Base-by-base conservation (phyloP, 495 filamentous ascomycete species). In the Aspergillus sclerotiicarbonarius region DNA sequence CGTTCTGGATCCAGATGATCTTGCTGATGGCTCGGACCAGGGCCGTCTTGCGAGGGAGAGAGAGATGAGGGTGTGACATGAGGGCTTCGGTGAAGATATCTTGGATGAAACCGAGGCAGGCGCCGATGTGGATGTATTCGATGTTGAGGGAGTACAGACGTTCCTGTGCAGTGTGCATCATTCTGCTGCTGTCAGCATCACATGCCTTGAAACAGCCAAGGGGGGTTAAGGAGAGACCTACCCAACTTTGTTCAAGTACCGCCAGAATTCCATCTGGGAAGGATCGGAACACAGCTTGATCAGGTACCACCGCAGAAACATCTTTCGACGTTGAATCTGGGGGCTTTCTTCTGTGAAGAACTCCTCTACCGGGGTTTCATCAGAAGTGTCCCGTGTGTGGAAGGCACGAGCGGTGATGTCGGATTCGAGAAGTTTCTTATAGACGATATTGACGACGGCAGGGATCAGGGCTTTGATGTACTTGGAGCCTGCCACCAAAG, bases 231-330 rank as follows among this genome's bases (percentile, higher is more conserved):
- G 37, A 6, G 30, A 55, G 19, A 70, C 74, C 56, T 61, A 77
- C 77, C 88, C 88, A 29, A 91, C 88, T 71, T 90, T 91, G 69
- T 90, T 84, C 35, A 90, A 70, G 67, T 90, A 91, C 58, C 88
- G 80, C 87, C 87, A 91, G 64, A 89, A 90, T 53, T 88, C 86
- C 77, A 87, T 84, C 60, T 81, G 82, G 37, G 81, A 83, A 0
- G 87, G 87, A 62, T 90, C 87, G 12, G 82, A 84, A 66, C 87
- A 88, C 10, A 90, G 66, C 65, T 85, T 87, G 45, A 77, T 82
- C 31, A 91, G 73, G 58, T 90, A 90, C 55, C 83, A 87, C 8
- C 85, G 76, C 19, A 91, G 73, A 68, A 91, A 91, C 79, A 85
- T 86, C 73, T 91, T 90, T 58, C 88, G 84, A 53, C 90, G 85